Evolutionary conservation across 1,284 basidiomycete species (phyloP).

Genomic region (Singerocomus inundabilis): DNA sequence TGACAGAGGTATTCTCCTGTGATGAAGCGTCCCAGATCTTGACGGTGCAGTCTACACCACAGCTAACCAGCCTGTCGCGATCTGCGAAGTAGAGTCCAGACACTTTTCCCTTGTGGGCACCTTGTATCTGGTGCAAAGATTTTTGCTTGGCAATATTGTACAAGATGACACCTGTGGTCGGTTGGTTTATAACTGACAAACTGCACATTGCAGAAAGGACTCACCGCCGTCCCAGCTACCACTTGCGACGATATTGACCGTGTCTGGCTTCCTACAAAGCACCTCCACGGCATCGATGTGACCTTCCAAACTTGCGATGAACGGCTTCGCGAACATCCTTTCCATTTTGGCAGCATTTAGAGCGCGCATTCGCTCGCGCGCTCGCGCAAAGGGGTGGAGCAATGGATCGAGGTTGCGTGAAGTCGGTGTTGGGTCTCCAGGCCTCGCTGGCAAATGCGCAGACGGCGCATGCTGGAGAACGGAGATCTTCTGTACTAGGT

Average conservation of each 20-base stretch:
- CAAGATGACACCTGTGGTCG: constrained; percentile 73
- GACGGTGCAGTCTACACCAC: constrained; percentile 88
- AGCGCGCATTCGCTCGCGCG: constrained; percentile 92
- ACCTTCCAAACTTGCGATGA: constrained; percentile 87
- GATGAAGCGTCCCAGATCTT: constrained; percentile 81
- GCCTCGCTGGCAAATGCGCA: constrained; percentile 65
- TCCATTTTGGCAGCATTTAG: constrained; percentile 97
- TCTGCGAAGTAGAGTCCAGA: constrained; percentile 79
- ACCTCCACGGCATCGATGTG: constrained; percentile 96
- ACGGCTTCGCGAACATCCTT: constrained; percentile 95
- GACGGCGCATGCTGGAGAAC: constrained; percentile 84
- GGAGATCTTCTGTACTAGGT: constrained; percentile 69
- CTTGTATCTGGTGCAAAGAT: constrained; percentile 66
- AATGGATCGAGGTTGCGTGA: constrained; percentile 92
- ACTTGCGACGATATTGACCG: constrained; percentile 83
- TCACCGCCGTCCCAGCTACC: constrained; percentile 94
- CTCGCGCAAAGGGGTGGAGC: constrained; percentile 91
- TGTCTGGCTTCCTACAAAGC: constrained; percentile 75
- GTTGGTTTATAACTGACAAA: background rate
- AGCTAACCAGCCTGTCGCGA: constrained; percentile 76
- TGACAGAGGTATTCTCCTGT: constrained; percentile 26
- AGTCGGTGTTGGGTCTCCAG: constrained; percentile 82
- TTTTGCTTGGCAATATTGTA: constrained; percentile 80
- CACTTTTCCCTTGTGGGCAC: constrained; percentile 92
- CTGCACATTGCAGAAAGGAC: constrained; percentile 12